Evolutionary conservation across 192 early-diverging fungal genomes (phyloP).

Genomic region (Entrophospora sp.): DNA sequence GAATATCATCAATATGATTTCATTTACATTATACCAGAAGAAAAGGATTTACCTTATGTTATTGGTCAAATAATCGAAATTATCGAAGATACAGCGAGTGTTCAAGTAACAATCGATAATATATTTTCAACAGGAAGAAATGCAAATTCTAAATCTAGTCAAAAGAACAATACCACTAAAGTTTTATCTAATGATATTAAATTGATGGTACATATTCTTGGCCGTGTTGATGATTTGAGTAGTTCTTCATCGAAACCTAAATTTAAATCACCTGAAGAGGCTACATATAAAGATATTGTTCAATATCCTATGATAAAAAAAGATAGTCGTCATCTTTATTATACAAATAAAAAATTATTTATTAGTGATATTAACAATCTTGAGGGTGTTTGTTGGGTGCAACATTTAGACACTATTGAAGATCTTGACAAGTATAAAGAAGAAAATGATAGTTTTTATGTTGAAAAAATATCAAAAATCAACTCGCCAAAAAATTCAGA

Average conservation of each 20-base stretch:
- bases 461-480: conserved; percentile 20
- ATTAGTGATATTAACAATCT: conserved; percentile 23
- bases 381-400: conserved; percentile 51
- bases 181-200: too few relatives aligned
- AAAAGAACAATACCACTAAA: not conserved
- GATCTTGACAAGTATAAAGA: conserved; percentile 42
- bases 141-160: not conserved
- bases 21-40: conserved; percentile 43
- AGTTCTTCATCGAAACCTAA: not conserved
- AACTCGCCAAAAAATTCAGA: conserved; percentile 17
- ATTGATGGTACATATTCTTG: too few relatives aligned
- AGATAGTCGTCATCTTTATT: conserved; percentile 41
- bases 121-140: not conserved
- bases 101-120: not conserved
- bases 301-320: not conserved
- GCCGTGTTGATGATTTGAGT: conserved; percentile 2
- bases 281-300: not conserved
- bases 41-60: conserved; percentile 34
- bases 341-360: conserved; percentile 26
- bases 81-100: not conserved
- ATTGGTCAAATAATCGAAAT: conserved; percentile 46
- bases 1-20: conserved; percentile 50
- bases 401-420: conserved; percentile 30
- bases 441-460: conserved; percentile 41
- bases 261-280: not conserved